Evolutionary conservation across 23 red algal species (phyloP).

Genomic region (Agarophyton chilense): DNA sequence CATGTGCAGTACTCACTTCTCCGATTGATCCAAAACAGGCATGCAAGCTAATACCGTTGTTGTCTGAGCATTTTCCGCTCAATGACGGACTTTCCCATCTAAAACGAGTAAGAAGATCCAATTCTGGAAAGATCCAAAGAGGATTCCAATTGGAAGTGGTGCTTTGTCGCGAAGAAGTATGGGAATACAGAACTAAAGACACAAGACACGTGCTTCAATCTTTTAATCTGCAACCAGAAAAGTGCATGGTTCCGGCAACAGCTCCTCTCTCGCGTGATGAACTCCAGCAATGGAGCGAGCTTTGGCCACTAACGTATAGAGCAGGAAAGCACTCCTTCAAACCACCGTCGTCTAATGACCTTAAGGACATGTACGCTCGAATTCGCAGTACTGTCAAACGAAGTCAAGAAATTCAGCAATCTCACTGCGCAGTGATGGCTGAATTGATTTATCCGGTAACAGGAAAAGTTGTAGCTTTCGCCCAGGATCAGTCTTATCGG

Average conservation of each 20-base stretch:
- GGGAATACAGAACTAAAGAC: conserved; percentile 13
- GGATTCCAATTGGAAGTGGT: conserved; percentile 31
- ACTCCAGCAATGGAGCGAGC: conserved; percentile 39
- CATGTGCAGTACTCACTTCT: conserved; percentile 21
- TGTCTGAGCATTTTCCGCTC: conserved; percentile 42
- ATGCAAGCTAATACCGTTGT: conserved; percentile 33
- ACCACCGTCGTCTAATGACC: conserved; percentile 31
- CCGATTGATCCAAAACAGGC: conserved; percentile 35
- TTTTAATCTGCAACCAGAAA: conserved; percentile 25
- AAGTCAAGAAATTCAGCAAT: background rate
- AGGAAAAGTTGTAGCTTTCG: conserved; percentile 38
- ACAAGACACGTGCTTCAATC: background rate
- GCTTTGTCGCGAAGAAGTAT: conserved; percentile 45
- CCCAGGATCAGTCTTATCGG: conserved; percentile 21
- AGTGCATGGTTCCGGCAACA: conserved; percentile 25
- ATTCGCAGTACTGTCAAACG: background rate
- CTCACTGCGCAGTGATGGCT: conserved; percentile 31
- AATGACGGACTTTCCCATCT: conserved; percentile 60
- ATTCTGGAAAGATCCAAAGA: background rate
- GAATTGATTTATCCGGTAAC: conserved; percentile 42
- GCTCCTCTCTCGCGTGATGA: conserved; percentile 53
- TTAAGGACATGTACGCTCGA: conserved; percentile 36
- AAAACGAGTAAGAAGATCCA: conserved; percentile 37
- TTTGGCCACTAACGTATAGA: conserved; percentile 58
- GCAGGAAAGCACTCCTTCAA: conserved; percentile 41